These are phyloP conservation scores for Leishmania guyanensis DNA, from an alignment of 208 protist genomes.

Conservation along the genomic window DNA sequence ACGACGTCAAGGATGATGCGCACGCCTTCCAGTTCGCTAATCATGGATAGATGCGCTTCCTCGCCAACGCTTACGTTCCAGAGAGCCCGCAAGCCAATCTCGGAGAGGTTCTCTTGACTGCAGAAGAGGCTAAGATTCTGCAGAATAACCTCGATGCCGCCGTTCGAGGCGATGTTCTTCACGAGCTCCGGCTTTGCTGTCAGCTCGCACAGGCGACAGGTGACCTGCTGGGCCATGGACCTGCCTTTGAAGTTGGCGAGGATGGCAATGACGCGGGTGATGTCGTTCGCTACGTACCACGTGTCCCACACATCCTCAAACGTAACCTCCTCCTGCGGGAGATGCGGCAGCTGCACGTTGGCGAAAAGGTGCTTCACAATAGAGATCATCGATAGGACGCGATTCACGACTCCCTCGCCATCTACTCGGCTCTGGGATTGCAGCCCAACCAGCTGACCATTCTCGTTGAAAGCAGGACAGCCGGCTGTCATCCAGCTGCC, in stretches of 20 bases:
- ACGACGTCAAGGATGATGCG: constrained; percentile 57
- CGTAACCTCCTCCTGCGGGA: constrained; percentile 52
- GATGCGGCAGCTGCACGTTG: constrained; percentile 71
- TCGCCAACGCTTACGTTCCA: constrained; percentile 85
- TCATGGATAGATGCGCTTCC: constrained; percentile 33
- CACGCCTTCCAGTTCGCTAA: constrained; percentile 56
- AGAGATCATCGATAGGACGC: constrained; percentile 74
- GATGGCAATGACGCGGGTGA: constrained; percentile 74
- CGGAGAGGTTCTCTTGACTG: constrained; percentile 57
- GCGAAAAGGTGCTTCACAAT: constrained; percentile 93
- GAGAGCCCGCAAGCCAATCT: constrained; percentile 64
- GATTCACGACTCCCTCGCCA: constrained; percentile 78
- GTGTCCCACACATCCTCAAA: constrained; percentile 90
- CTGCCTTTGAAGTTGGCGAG: constrained; percentile 76
- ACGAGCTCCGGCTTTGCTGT: constrained; percentile 49
- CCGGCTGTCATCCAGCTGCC: constrained; percentile 67
- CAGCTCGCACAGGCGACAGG: constrained; percentile 71
- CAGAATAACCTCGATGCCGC: constrained; percentile 68
- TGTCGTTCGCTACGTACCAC: constrained; percentile 83
- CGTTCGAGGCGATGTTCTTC: constrained; percentile 49
- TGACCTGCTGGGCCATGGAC: constrained; percentile 59
- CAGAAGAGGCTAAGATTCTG: constrained; percentile 55
- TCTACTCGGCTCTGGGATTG: constrained; percentile 78
- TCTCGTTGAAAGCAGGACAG: constrained; percentile 90
- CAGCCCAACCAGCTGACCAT: constrained; percentile 79